These are phyloP conservation scores for Apocynum venetum DNA, from an alignment of 257 asterid species.

Conservation along the genomic window DNA sequence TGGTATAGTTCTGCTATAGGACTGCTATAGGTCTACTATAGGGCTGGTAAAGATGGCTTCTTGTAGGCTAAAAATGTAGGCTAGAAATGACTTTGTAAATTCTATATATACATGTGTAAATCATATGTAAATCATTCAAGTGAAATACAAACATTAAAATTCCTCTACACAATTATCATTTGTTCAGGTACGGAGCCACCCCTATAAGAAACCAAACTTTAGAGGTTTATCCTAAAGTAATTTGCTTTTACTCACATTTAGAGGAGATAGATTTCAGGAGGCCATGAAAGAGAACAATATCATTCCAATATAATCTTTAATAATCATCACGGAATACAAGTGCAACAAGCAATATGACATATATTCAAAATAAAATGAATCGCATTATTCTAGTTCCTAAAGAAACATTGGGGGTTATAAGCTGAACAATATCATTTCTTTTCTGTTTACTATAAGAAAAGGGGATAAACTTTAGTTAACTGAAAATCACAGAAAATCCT, in stretches of 20 bases:
- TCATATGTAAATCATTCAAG: too few species aligned
- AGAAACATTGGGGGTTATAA: not conserved
- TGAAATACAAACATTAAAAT: too few species aligned
- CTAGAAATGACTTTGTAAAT: too few species aligned
- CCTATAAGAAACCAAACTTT: not conserved
- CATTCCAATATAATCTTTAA: not conserved
- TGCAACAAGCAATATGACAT: conserved; percentile 3
- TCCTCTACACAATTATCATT: not conserved
- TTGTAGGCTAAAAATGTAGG: too few species aligned
- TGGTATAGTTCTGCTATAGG: too few species aligned
- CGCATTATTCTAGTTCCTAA: not conserved
- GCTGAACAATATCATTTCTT: not conserved
- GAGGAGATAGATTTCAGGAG: not conserved
- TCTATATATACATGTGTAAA: too few species aligned
- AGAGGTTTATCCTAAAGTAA: not conserved
- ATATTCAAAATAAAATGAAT: not conserved
- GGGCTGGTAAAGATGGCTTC: too few species aligned
- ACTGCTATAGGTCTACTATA: too few species aligned
- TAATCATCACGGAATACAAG: not conserved
- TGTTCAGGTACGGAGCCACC: not conserved
- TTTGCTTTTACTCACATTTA: not conserved
- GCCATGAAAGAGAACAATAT: conserved; percentile 1
- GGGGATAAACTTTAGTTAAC: not conserved
- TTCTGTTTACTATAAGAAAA: not conserved
- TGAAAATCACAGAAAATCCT: not conserved